These are phyloP conservation scores for Diospyros lotus DNA, from an alignment of 148 eudicot genomes.

Conservation along the genomic window DNA sequence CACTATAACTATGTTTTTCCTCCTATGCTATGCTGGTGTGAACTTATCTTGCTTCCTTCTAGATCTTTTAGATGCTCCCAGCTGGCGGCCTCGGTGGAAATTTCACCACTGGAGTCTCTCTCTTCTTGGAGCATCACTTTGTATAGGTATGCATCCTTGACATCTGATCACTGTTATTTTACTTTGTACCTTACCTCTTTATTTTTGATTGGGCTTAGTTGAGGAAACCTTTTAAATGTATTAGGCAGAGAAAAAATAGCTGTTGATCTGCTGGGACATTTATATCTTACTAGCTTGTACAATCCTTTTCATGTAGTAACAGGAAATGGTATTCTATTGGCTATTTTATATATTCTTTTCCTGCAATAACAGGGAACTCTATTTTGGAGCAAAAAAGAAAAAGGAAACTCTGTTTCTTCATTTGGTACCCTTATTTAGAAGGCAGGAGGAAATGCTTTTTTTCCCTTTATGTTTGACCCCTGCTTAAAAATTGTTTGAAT, in stretches of 20 bases:
- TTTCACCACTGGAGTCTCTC: slow-evolving; percentile 99
- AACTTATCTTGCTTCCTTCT: slow-evolving; percentile 97
- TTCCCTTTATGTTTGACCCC: too few species aligned
- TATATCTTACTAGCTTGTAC: too few species aligned
- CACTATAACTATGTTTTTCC: slow-evolving; percentile 93
- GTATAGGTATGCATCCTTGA: slow-evolving; percentile 59
- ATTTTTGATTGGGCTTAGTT: neutral
- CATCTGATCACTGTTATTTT: slow-evolving; percentile 3
- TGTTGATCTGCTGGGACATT: too few species aligned
- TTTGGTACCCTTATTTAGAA: too few species aligned
- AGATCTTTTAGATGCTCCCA: slow-evolving; percentile 98
- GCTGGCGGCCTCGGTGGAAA: slow-evolving; percentile 99
- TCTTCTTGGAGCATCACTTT: slow-evolving; percentile 86
- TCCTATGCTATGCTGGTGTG: slow-evolving; percentile 93
- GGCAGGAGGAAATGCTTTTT: too few species aligned
- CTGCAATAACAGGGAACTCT: too few species aligned
- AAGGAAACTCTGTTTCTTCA: too few species aligned
- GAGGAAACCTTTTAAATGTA: neutral
- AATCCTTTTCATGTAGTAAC: too few species aligned
- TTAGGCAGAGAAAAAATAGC: neutral
- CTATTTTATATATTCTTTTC: too few species aligned
- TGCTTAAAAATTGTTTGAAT: too few species aligned
- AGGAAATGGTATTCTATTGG: too few species aligned
- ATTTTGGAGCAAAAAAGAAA: too few species aligned
- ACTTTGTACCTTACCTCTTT: neutral